phyloP scores from a whole-genome alignment of 192 early-diverging fungal genomes.

The Chytriomyces sp. region DNA sequence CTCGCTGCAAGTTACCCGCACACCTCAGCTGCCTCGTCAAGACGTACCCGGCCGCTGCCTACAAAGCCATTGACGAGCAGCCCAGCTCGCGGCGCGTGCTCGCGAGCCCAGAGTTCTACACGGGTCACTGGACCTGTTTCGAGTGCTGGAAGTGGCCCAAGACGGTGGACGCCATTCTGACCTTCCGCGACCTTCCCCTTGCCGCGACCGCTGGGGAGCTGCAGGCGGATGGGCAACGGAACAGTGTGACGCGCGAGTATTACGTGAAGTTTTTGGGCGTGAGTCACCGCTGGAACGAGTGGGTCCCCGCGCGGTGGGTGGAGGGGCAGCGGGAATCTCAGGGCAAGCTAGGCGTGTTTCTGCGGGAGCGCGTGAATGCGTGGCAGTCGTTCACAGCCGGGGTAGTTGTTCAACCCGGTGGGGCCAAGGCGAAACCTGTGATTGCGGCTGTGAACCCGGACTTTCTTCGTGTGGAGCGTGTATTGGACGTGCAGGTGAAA shows the following conservation, averaged over 20 bases:
- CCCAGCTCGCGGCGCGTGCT: background rate
- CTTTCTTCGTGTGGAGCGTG: conserved; percentile 32
- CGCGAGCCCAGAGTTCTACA: conserved; percentile 9
- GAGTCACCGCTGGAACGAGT: conserved; percentile 43
- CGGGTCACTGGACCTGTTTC: conserved; percentile 37
- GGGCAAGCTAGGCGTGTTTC: conserved; percentile 30
- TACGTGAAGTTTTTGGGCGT: conserved; percentile 45
- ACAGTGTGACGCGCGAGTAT: conserved; percentile 38
- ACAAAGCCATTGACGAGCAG: background rate
- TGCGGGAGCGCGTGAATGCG: conserved; percentile 26
- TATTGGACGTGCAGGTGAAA: conserved; percentile 38
- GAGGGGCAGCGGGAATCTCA: conserved; percentile 13
- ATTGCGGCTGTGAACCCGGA: conserved; percentile 34
- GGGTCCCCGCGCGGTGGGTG: conserved; percentile 51
- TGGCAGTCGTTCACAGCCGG: conserved; percentile 3
- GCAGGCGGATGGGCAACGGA: too few species aligned
- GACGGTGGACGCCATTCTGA: conserved; percentile 38
- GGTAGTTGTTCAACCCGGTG: background rate
- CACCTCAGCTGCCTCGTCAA: conserved; percentile 23
- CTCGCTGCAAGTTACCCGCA: conserved; percentile 11
- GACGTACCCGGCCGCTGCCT: background rate
- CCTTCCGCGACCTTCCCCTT: conserved; percentile 29
- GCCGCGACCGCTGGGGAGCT: background rate
- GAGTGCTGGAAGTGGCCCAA: conserved; percentile 43
- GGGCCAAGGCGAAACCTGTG: conserved; percentile 29